phyloP scores from a whole-genome alignment of 768 basidiomycete species.

The Melanogaster broomeanus region DNA sequence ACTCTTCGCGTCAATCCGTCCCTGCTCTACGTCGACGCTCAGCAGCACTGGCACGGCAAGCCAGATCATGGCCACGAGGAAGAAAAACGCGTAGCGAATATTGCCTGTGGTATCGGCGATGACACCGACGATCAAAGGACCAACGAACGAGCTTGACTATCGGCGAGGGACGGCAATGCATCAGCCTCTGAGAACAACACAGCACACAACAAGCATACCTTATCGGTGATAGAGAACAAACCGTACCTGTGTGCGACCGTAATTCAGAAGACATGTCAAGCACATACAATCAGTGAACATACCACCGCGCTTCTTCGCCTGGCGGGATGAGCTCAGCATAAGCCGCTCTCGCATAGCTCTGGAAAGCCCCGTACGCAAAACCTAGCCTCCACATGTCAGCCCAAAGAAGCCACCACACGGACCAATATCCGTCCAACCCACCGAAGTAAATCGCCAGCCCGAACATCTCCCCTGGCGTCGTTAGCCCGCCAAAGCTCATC shows the following conservation, averaged over 20 bases:
- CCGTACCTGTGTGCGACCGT: slow-evolving; percentile 49
- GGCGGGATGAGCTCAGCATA: slow-evolving; percentile 87
- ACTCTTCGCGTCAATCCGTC: slow-evolving; percentile 50
- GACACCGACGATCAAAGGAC: slow-evolving; percentile 84
- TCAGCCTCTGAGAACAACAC: neutral
- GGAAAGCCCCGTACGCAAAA: slow-evolving; percentile 85
- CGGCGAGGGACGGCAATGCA: slow-evolving; percentile 1
- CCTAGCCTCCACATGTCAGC: slow-evolving; percentile 38
- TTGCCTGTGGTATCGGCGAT: slow-evolving; percentile 90
- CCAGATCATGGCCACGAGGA: slow-evolving; percentile 83
- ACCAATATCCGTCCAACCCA: slow-evolving; percentile 28
- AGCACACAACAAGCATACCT: slow-evolving; percentile 44
- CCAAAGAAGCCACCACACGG: neutral
- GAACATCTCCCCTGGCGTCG: slow-evolving; percentile 84
- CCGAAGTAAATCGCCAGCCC: slow-evolving; percentile 82
- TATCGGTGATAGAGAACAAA: slow-evolving; percentile 89
- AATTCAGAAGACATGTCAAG: neutral
- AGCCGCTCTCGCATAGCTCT: slow-evolving; percentile 84
- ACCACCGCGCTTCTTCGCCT: slow-evolving; percentile 91
- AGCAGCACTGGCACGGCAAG: slow-evolving; percentile 74
- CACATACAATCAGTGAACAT: slow-evolving; percentile 17
- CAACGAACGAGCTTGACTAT: slow-evolving; percentile 89
- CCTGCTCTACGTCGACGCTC: slow-evolving; percentile 68
- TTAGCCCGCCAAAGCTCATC: slow-evolving; percentile 67
- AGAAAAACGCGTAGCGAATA: slow-evolving; percentile 89